Evolutionary conservation across 2,329 filamentous ascomycete genomes (phyloP).

Genomic region (Dactylonectria macrodidyma): DNA sequence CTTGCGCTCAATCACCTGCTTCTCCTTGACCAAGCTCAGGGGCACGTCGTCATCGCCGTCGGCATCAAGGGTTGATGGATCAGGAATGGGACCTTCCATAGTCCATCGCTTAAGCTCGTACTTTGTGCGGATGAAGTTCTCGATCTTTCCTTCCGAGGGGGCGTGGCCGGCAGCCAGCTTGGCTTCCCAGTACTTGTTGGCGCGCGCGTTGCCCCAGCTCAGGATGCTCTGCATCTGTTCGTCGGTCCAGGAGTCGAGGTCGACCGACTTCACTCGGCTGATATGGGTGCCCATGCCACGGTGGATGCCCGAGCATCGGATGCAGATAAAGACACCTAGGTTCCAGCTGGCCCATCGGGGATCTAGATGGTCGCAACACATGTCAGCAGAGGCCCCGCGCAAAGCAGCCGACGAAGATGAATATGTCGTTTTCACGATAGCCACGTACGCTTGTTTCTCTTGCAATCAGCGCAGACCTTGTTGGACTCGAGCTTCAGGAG

Average conservation of each 20-base stretch:
- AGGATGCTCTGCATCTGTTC: constrained; percentile 96
- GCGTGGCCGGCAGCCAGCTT: constrained; percentile 93
- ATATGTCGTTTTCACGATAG: neutral
- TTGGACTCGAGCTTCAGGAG: constrained; percentile 95
- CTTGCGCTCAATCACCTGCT: constrained; percentile 74
- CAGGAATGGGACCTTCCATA: constrained; percentile 97
- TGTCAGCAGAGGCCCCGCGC: constrained; percentile 21
- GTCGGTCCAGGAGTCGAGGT: constrained; percentile 98
- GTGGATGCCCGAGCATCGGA: constrained; percentile 98
- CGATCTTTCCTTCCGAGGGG: constrained; percentile 97
- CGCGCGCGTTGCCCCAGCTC: constrained; percentile 95
- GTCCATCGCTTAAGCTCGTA: constrained; percentile 99
- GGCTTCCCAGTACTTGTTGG: constrained; percentile 99
- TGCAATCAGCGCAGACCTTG: constrained; percentile 98
- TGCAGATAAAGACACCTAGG: constrained; percentile 96
- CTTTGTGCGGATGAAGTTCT: constrained; percentile 99
- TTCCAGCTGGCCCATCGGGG: constrained; percentile 99
- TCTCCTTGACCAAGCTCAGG: constrained; percentile 75
- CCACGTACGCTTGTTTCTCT: constrained; percentile 93
- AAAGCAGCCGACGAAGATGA: neutral
- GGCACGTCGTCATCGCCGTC: constrained; percentile 89
- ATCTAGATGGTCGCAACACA: constrained; percentile 66
- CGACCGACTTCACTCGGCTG: constrained; percentile 97
- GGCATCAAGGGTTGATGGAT: constrained; percentile 87
- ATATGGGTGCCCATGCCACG: constrained; percentile 99